Evolutionary conservation across 345 rosid species (phyloP).

Genomic region (Anastatica hierochuntica): DNA sequence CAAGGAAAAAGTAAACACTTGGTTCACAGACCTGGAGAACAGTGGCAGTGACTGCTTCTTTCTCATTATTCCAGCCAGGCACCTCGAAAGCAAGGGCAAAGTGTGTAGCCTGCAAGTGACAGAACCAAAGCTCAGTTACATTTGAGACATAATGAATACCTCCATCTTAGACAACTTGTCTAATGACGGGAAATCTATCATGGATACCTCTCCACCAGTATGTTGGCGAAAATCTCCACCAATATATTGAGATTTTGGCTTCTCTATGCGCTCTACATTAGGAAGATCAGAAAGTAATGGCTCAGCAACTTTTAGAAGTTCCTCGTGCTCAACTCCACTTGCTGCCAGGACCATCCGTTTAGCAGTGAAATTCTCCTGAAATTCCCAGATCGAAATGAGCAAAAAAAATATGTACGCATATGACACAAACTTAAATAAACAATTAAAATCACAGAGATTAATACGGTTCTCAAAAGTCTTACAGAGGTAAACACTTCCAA

Average conservation of each 20-base stretch:
- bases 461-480: slow-evolving; percentile 21
- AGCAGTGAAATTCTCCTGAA: slow-evolving; percentile 61
- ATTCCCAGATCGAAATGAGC: slow-evolving; percentile 11
- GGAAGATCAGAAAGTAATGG: slow-evolving; percentile 65
- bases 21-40: slow-evolving; percentile 57
- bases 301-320: slow-evolving; percentile 49
- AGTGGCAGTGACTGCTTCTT: slow-evolving; percentile 47
- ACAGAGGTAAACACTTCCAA: slow-evolving; percentile 59
- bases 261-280: slow-evolving; percentile 18
- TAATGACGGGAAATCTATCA: not conserved
- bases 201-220: slow-evolving; percentile 45
- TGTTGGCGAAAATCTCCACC: slow-evolving; percentile 73
- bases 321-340: slow-evolving; percentile 56
- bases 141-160: not conserved
- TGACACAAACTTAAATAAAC: no score
- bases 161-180: slow-evolving; percentile 9
- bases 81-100: slow-evolving; percentile 70
- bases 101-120: slow-evolving; percentile 39
- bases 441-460: not conserved
- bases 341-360: slow-evolving; percentile 67
- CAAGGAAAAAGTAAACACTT: not conserved
- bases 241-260: slow-evolving; percentile 47
- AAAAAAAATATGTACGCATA: no score
- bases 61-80: slow-evolving; percentile 66
- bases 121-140: not conserved